These are phyloP conservation scores for Yamadazyma ubonensis DNA, from an alignment of 805 yeast genomes.

Conservation along the genomic window DNA sequence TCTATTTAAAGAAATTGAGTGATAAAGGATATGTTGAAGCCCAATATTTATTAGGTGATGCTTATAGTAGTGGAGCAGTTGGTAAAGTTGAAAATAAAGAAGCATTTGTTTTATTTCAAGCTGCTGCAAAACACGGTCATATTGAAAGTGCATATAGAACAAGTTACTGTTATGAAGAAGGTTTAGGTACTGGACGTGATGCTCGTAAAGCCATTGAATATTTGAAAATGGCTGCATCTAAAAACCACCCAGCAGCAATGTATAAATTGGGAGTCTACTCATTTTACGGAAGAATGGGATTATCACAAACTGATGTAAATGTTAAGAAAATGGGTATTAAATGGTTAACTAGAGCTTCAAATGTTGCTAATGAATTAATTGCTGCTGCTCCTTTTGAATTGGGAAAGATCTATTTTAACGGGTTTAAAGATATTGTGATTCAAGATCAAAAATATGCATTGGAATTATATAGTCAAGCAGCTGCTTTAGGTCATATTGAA, in stretches of 20 bases:
- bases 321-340: constrained; percentile 85
- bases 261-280: constrained; percentile 85
- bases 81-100: constrained; percentile 78
- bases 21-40: constrained; percentile 86
- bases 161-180: constrained; percentile 89
- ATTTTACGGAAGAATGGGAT: constrained; percentile 81
- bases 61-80: constrained; percentile 78
- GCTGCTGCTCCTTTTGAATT: constrained; percentile 95
- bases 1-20: constrained; percentile 65
- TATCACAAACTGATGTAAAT: constrained; percentile 55
- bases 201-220: constrained; percentile 82
- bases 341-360: constrained; percentile 88
- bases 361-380: constrained; percentile 76
- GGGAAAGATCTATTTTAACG: constrained; percentile 78
- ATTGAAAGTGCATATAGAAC: constrained; percentile 89
- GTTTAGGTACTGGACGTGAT: constrained; percentile 88
- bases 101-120: constrained; percentile 72
- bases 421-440: constrained; percentile 83
- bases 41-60: constrained; percentile 90
- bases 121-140: constrained; percentile 93
- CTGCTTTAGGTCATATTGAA: constrained; percentile 80
- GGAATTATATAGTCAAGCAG: constrained; percentile 83
- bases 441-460: constrained; percentile 82
- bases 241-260: constrained; percentile 97
- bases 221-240: constrained; percentile 80